Conservation (phyloP, 208 protist genomes). For the Angomonas desouzai region DNA sequence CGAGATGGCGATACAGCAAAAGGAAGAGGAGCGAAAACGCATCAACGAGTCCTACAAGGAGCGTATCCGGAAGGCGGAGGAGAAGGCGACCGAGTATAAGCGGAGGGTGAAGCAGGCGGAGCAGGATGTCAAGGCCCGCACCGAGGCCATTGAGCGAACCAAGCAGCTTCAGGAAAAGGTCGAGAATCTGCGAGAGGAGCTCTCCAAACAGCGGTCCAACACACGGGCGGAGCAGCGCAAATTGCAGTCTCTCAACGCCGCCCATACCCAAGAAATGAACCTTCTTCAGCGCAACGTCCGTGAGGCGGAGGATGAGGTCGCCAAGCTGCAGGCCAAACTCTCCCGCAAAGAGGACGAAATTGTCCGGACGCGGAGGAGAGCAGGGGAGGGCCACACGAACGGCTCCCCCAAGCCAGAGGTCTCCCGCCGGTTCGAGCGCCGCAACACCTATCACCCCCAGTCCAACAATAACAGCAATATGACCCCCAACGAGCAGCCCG, state of each 20-base stretch:
- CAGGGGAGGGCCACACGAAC: neutral
- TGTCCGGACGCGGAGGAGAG: slow-evolving; percentile 18
- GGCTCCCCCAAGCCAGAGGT: neutral
- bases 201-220: slow-evolving; percentile 33
- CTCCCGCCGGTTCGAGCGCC: neutral
- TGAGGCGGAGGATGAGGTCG: slow-evolving; percentile 22
- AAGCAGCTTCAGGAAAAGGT: slow-evolving; percentile 37
- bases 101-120: slow-evolving; percentile 39
- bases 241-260: slow-evolving; percentile 22
- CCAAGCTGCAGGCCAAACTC: slow-evolving; percentile 27
- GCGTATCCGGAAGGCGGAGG: slow-evolving; percentile 40
- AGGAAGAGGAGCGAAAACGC: slow-evolving; percentile 32
- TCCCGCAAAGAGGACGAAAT: slow-evolving; percentile 38
- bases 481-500: neutral
- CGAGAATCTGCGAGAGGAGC: slow-evolving; percentile 37
- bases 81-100: slow-evolving; percentile 33
- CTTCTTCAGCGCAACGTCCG: slow-evolving; percentile 46
- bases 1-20: slow-evolving; percentile 31
- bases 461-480: neutral
- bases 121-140: slow-evolving; percentile 18
- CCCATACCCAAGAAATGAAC: slow-evolving; percentile 47
- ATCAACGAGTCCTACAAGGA: slow-evolving; percentile 32
- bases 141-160: slow-evolving; percentile 26
- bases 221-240: slow-evolving; percentile 35
- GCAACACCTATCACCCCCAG: neutral